Base-by-base conservation (phyloP, 306 rosid genomes). In the Vigna mungo region DNA sequence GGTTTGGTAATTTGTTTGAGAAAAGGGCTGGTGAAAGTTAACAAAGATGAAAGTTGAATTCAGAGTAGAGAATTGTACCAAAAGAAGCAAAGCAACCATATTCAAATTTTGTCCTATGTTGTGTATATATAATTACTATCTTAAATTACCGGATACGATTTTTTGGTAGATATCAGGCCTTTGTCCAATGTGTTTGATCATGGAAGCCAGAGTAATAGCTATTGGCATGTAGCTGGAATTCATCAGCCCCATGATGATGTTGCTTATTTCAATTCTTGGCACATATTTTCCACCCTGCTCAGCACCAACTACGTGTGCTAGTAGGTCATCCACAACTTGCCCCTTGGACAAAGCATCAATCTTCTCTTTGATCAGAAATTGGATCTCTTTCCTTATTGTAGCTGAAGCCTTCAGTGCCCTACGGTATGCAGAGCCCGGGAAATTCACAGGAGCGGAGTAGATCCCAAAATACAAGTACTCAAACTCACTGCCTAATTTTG, bases 161-260 rank as follows among this genome's bases (percentile, higher is more conserved):
- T 82, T 90, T 18, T 84, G 85, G 86, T 87, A 85, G 61, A 90
- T 81, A 16, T 88, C 74, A 16, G 90, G 93, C 17, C 77, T 80
- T 64, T 65, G 80, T 43, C 96, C 93, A 41, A 88, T 88, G 49
- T 82, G 84, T 21, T 87, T 90, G 90, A 90, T 87, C 88, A 90
- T 88, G 86, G 87, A 90, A 75, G 90, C 80, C 86, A 90, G 76
- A 74, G 84, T 90, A 15, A 75, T 78, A 4, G 93, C 88, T 16
- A 90, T 86, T 43, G 91, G 76, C 13, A 70, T 64, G 46, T 81
- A 78, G 5, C 91, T 88, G 6, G 93, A 78, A 70, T 83, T 81
- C 71, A 90, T 84, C 87, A 90, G 52, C 6, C 93, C 96, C 93
- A 85, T 90, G 48, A 88, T 85, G 62, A 87, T 76, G 58, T 90